Base-by-base conservation (phyloP, 2,329 filamentous ascomycete genomes). In the Fusarium aywerte region DNA sequence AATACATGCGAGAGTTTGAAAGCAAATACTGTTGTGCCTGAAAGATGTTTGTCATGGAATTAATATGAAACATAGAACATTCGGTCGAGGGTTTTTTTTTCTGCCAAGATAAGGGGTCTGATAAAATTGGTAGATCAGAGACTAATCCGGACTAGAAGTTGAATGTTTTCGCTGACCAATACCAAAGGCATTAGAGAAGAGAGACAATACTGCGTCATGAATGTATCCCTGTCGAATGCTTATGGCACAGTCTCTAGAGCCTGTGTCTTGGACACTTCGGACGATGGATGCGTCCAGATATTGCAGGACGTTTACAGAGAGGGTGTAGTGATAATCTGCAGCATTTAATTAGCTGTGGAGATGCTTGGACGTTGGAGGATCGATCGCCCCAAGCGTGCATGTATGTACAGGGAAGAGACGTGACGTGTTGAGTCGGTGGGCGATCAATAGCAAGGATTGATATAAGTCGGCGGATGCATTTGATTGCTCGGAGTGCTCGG, bases 261-360 rank as follows among this genome's bases (percentile, higher is more conserved):
- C 27, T 27, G 18, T 49, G 27, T 38, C 53, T 52, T 23, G 25
- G 62, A 21, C 35, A 49, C 38, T 42, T 47, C 27, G 29, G 33
- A 50, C 36, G 32, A 60, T 68, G 36, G 25, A 62, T 68, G 40
- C 49, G 62, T 51, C 29, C 27, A 47, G 39, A 52, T 36, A 67
- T 67, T 67, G 29, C 65, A 69, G 62, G 59, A 39, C 49, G 53
- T 58, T 36, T 61, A 57, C 9, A 40, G 38, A 40, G 38, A 32
- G 32, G 39, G 65, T 62, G 65, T 55, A 62, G 52, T 50, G 48
- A 32, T 45, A 47, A 56, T 48, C 61, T 48, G 51, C 61, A 62
- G 65, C 48, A 32, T 66, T 35, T 62, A 68, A 68, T 68, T 68
- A 69, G 39, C 23, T 66, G 65, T 68, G 65, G 65, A 54, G 47